Percentiles rank a stretch among this genome's conserved stretches.
phyloP scores from a whole-genome alignment of 2,329 filamentous ascomycete species.

The Pseudocercospora musae region DNA sequence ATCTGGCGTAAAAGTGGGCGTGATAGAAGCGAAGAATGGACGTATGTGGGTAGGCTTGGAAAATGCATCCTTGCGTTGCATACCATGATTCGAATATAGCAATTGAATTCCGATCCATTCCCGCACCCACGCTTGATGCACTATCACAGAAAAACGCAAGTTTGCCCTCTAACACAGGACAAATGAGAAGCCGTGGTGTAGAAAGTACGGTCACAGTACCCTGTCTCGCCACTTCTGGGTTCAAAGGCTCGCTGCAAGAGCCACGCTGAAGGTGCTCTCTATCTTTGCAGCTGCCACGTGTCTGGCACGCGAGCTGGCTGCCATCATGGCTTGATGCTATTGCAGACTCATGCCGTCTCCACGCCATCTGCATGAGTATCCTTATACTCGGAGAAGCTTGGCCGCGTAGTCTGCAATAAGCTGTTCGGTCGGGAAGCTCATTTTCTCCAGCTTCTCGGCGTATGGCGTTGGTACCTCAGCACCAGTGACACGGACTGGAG shows the following conservation, averaged over 20 bases:
- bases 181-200: conserved; percentile 20
- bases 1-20: not conserved
- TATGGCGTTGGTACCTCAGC: conserved; percentile 97
- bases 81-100: conserved; percentile 7
- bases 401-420: conserved; percentile 84
- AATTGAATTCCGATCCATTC: conserved; percentile 17
- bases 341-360: not conserved
- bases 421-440: conserved; percentile 88
- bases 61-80: not conserved
- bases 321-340: conserved; percentile 7
- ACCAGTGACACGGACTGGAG: conserved; percentile 89
- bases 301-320: conserved; percentile 7
- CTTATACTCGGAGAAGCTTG: conserved; percentile 76
- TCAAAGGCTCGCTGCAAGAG: conserved; percentile 4
- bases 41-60: not conserved
- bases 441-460: conserved; percentile 85
- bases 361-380: conserved; percentile 1
- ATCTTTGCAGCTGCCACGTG: conserved; percentile 16
- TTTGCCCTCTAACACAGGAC: conserved; percentile 9
- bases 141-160: conserved; percentile 11
- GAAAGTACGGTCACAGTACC: conserved; percentile 24
- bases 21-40: not conserved
- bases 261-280: conserved; percentile 2
- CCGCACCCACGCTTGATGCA: conserved; percentile 21
- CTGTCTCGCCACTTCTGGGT: conserved; percentile 18